phyloP scores from a whole-genome alignment of 768 basidiomycete species.

The Paxillus ammoniavirescens region DNA sequence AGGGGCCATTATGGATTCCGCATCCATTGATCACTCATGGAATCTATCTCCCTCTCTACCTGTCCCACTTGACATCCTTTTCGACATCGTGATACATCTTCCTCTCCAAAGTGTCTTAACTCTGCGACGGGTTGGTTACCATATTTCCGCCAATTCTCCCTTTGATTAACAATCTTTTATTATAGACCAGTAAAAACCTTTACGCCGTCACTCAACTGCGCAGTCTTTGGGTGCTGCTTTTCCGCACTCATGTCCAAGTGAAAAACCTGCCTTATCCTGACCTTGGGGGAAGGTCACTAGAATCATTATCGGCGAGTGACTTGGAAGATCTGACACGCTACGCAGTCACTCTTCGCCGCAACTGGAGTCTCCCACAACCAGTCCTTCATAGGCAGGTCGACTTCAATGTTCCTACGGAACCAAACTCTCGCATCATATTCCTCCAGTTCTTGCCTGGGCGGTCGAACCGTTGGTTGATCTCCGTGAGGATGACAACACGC shows the following conservation, averaged over 20 bases:
- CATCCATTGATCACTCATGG: conserved; percentile 4
- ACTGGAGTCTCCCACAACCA: conserved; percentile 49
- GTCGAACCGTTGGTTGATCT: conserved; percentile 46
- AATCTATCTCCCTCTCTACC: conserved; percentile 8
- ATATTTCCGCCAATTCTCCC: background rate
- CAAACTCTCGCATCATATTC: conserved; percentile 38
- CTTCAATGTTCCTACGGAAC: conserved; percentile 20
- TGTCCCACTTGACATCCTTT: conserved; percentile 50
- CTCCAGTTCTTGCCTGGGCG: conserved; percentile 47
- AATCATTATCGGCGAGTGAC: conserved; percentile 37
- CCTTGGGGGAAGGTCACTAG: conserved; percentile 30
- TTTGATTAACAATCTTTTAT: background rate
- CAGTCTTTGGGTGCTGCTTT: conserved; percentile 48
- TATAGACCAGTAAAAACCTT: conserved; percentile 48
- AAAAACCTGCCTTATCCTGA: conserved; percentile 48
- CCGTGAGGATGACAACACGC: conserved; percentile 32
- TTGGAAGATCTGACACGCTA: conserved; percentile 43
- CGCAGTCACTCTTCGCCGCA: conserved; percentile 43
- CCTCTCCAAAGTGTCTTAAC: conserved; percentile 40
- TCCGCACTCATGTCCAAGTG: conserved; percentile 41
- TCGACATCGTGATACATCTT: conserved; percentile 42
- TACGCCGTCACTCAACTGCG: conserved; percentile 42
- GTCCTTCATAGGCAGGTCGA: conserved; percentile 24
- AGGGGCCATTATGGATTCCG: background rate
- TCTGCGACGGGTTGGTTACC: conserved; percentile 44